A percentile compares a stretch with the other conserved stretches of the same genome.
These are phyloP conservation scores for Neurospora sp. DNA, from an alignment of 2,329 filamentous ascomycete species.

Conservation along the genomic window DNA sequence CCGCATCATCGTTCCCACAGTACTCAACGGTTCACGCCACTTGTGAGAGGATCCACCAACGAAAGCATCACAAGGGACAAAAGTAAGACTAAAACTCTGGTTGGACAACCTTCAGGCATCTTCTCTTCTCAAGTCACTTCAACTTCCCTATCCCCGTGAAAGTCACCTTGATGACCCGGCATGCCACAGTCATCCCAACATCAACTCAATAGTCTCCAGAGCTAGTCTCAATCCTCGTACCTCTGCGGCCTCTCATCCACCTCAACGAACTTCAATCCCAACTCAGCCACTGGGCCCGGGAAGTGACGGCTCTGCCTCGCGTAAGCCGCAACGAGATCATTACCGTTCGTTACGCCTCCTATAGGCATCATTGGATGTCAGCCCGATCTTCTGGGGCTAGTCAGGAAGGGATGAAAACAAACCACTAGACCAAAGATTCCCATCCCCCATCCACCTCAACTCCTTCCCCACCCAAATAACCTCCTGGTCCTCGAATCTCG, in stretches of 20 bases:
- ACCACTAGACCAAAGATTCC: slow-evolving; percentile 47
- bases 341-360: slow-evolving; percentile 48
- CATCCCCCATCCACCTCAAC: slow-evolving; percentile 41
- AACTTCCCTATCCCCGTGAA: slow-evolving; percentile 17
- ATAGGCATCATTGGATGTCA: background rate
- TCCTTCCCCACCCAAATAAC: slow-evolving; percentile 34
- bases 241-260: slow-evolving; percentile 38
- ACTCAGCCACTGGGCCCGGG: slow-evolving; percentile 32
- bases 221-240: slow-evolving; percentile 27
- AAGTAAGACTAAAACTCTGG: background rate
- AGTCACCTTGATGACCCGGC: slow-evolving; percentile 25
- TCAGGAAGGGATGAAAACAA: slow-evolving; percentile 16
- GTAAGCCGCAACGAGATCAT: slow-evolving; percentile 45
- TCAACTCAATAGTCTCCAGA: slow-evolving; percentile 13
- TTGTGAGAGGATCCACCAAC: background rate
- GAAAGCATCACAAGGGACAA: background rate
- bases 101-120: background rate
- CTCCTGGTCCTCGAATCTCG: slow-evolving; percentile 25
- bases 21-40: background rate
- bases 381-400: background rate
- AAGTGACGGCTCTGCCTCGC: slow-evolving; percentile 34
- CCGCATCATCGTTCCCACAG: background rate
- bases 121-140: slow-evolving; percentile 4
- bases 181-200: slow-evolving; percentile 27
- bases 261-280: slow-evolving; percentile 34